Base-by-base conservation (phyloP, 305 asterid genomes). In the Fraxinus platypoda region DNA sequence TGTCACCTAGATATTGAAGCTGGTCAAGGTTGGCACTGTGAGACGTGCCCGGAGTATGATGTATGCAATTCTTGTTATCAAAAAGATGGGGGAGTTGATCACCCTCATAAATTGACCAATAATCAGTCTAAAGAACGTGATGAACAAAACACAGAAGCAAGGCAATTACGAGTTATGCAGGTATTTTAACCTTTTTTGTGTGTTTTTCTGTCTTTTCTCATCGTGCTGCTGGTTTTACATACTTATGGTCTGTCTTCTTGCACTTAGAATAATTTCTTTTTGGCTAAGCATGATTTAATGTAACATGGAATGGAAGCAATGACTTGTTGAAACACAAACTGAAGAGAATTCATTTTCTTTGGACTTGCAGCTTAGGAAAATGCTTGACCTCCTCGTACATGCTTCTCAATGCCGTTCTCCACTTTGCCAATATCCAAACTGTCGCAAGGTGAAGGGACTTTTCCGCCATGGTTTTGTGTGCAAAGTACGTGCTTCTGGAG, bases 1-100 rank as follows among this genome's bases (percentile, higher is more conserved):
- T 94, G 98, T 82, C 89, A 90, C 87, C 91, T 91, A 26, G 98
- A 94, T 85, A 91, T 96, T 64, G 99, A 96, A 87, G 83, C 95
- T 81, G 99, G 99, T 75, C 98, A 91, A 85, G 99, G 98, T 33
- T 96, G 98, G 99, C 98, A 97, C 19, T 96, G 99, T 80, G 99
- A 96, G 90, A 92, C 91, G 28, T 96, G 99, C 84, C 94, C 98
- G 0, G 99, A 94, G 52, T 96, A 94, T 85, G 99, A 94, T 76
- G 88, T 93, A 38, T 96, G 99, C 88, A 91, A 89, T 86, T 85
- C 98, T 74, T 96, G 99, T 85, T 96, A 94, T 83, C 89, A 89
- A 78, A 96, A 92, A 86, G 93, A 93, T 82, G 97, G 95, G 35
- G 98, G 92, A 78, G 70, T 83, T 75, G 90, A 88, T 78, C 99